Percentiles rank a stretch among this genome's conserved stretches.
These are phyloP conservation scores for Tuber melanosporum DNA, from an alignment of 495 filamentous ascomycete genomes.

Conservation along the genomic window DNA sequence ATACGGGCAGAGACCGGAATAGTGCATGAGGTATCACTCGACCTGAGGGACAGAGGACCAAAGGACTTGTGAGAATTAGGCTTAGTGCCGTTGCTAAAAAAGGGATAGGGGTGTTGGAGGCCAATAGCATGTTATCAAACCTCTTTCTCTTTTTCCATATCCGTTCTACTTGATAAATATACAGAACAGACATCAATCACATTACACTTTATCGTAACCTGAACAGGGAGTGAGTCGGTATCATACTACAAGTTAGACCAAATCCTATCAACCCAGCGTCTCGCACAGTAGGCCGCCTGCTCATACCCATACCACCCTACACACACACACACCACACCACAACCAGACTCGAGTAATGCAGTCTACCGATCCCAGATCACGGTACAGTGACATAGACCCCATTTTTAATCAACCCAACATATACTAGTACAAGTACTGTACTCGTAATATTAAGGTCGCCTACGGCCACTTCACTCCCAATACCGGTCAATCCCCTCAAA, in stretches of 20 bases:
- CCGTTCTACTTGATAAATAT: neutral
- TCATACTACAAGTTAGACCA: neutral
- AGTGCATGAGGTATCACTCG: conserved; percentile 1
- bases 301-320: neutral
- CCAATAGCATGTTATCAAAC: neutral
- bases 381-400: neutral
- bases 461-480: neutral
- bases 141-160: neutral
- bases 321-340: no score
- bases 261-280: neutral
- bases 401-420: neutral
- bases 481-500: neutral
- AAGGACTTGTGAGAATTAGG: neutral
- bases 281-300: neutral
- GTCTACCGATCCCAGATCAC: neutral
- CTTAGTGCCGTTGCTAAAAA: neutral
- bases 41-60: neutral
- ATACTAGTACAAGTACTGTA: no score
- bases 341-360: no score
- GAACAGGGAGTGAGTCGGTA: neutral
- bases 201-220: neutral
- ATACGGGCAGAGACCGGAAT: neutral
- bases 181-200: neutral
- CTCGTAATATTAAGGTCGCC: neutral
- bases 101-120: neutral